These are phyloP conservation scores for Leptomonas pyrrhocoris DNA, from an alignment of 208 protist genomes.

Conservation along the genomic window DNA sequence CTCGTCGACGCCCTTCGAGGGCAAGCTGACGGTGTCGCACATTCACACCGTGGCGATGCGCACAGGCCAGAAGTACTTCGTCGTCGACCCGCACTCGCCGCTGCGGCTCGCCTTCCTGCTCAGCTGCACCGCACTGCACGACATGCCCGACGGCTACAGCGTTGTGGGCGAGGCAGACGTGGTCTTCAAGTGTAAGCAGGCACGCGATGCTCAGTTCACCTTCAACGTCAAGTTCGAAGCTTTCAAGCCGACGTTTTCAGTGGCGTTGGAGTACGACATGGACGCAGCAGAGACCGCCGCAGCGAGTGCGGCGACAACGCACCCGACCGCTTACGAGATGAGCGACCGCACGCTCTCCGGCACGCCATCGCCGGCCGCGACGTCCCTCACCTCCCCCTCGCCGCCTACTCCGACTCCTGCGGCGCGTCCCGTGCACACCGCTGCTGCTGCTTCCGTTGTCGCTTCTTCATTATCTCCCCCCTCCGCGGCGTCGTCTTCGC, in stretches of 20 bases:
- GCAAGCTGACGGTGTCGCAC: constrained; percentile 71
- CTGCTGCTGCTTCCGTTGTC: neutral
- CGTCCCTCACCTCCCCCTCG: neutral
- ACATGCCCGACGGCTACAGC: constrained; percentile 40
- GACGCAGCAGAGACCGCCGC: constrained; percentile 14
- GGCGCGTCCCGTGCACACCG: neutral
- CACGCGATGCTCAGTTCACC: constrained; percentile 75
- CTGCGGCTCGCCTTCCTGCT: constrained; percentile 81
- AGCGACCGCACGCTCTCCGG: neutral
- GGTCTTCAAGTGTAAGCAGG: constrained; percentile 87
- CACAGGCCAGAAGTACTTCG: constrained; percentile 70
- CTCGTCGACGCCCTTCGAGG: constrained; percentile 47
- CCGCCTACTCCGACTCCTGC: neutral
- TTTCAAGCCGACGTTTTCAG: constrained; percentile 65
- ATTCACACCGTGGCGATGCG: constrained; percentile 63
- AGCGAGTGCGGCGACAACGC: constrained; percentile 1
- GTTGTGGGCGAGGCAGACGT: constrained; percentile 74
- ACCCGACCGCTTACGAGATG: constrained; percentile 1
- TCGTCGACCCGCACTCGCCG: constrained; percentile 79
- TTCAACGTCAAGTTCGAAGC: constrained; percentile 69
- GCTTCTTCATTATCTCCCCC: no score
- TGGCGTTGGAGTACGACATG: constrained; percentile 47
- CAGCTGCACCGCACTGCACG: constrained; percentile 46
- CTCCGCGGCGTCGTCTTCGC: constrained; percentile 1
- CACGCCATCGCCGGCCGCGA: constrained; percentile 15